Evolutionary conservation across 163 green algal genomes (phyloP).

Genomic region (Scenedesmus sp.): DNA sequence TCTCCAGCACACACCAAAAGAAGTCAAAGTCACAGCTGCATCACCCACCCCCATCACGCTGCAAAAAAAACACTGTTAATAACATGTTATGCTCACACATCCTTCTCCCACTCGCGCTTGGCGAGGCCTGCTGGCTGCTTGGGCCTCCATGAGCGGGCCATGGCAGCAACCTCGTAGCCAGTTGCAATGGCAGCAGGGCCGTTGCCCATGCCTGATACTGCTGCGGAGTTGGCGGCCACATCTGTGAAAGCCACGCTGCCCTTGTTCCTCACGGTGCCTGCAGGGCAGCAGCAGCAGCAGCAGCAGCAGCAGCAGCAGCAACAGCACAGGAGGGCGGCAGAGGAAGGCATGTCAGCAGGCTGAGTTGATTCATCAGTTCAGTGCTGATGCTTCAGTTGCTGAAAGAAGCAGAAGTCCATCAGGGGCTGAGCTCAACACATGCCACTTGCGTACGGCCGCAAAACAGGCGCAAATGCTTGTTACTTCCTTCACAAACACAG

Average conservation of each 20-base stretch:
- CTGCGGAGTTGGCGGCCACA: constrained; percentile 15
- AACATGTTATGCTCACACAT: neutral
- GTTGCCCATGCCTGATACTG: neutral
- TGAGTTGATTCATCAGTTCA: no score
- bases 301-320: neutral
- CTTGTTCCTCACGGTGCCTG: neutral
- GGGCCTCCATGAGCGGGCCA: neutral
- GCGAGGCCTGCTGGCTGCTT: neutral
- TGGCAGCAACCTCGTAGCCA: neutral
- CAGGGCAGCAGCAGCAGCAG: neutral
- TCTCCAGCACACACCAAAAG: no score
- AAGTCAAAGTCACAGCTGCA: no score
- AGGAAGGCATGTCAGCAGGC: no score
- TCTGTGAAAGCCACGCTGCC: constrained; percentile 25
- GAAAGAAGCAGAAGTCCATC: no score
- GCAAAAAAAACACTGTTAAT: no score
- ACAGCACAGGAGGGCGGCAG: neutral
- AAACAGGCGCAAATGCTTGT: neutral
- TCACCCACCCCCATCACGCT: no score
- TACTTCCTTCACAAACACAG: neutral
- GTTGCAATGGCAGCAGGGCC: neutral
- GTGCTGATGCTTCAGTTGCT: no score
- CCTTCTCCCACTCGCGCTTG: neutral
- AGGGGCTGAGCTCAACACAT: no score
- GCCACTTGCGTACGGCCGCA: no score